phyloP scores from a whole-genome alignment of 208 protist species.

The Leishmania lainsoni region DNA sequence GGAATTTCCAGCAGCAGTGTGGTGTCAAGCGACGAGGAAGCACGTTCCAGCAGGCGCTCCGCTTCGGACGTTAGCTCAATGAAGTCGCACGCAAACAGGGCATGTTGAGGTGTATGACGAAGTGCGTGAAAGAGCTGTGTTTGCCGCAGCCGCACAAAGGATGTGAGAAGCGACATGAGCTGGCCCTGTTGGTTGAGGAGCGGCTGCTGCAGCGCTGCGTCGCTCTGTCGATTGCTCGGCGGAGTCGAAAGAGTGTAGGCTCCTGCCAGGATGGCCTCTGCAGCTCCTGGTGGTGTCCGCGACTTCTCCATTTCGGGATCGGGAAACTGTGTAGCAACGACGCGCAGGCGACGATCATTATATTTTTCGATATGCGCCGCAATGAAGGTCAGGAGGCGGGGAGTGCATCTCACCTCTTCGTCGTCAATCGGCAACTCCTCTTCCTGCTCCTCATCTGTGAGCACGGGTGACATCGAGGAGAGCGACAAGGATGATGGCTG shows the following conservation, averaged over 20 bases:
- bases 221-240: neutral
- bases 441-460: neutral
- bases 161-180: conserved; percentile 20
- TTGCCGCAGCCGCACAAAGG: conserved; percentile 37
- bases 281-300: neutral
- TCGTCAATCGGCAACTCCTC: neutral
- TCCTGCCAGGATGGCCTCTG: neutral
- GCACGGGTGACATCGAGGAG: neutral
- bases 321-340: conserved; percentile 1
- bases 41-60: conserved; percentile 43
- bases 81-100: conserved; percentile 52
- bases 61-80: conserved; percentile 38
- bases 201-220: neutral
- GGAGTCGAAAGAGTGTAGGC: neutral
- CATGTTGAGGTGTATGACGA: conserved; percentile 35
- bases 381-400: neutral
- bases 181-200: conserved; percentile 14
- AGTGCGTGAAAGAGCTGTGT: conserved; percentile 35
- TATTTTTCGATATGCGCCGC: conserved; percentile 28
- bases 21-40: neutral
- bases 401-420: neutral
- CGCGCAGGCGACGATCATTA: neutral
- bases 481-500: conserved; percentile 5
- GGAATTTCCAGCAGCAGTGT: conserved; percentile 10
- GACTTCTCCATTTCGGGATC: neutral